Conservation (phyloP, 768 basidiomycete species). For the Kwoniella sp. region DNA sequence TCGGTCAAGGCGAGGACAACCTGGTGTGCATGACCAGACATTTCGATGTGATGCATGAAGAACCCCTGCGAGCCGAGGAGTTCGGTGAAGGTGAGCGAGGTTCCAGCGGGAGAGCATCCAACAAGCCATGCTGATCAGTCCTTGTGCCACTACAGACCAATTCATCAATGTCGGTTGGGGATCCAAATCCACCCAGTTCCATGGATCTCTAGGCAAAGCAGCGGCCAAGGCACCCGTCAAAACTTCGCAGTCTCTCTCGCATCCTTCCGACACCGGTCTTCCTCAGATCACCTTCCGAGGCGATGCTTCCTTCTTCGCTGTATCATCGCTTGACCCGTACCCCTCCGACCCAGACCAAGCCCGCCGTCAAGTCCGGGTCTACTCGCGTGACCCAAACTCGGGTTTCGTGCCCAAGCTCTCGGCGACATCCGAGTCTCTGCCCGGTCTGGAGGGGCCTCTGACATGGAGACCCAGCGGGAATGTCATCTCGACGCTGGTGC, state of each 20-base stretch:
- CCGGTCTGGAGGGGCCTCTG: slow-evolving; percentile 73
- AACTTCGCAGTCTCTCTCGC: slow-evolving; percentile 53
- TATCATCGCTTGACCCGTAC: slow-evolving; percentile 65
- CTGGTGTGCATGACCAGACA: slow-evolving; percentile 81
- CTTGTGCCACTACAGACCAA: slow-evolving; percentile 56
- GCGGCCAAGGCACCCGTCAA: slow-evolving; percentile 60
- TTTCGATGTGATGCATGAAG: slow-evolving; percentile 83
- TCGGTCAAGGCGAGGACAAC: slow-evolving; percentile 61
- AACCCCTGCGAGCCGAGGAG: slow-evolving; percentile 63
- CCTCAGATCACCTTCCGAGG: slow-evolving; percentile 90
- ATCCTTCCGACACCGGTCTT: slow-evolving; percentile 65
- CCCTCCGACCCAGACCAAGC: slow-evolving; percentile 34
- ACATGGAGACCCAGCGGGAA: slow-evolving; percentile 87
- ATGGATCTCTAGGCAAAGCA: slow-evolving; percentile 85
- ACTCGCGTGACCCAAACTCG: slow-evolving; percentile 62
- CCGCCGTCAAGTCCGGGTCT: slow-evolving; percentile 65
- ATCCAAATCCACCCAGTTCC: slow-evolving; percentile 92
- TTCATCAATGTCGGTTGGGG: slow-evolving; percentile 98
- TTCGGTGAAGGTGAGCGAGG: slow-evolving; percentile 77
- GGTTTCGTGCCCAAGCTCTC: slow-evolving; percentile 55
- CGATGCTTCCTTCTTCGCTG: slow-evolving; percentile 80
- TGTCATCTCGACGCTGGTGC: slow-evolving; percentile 73
- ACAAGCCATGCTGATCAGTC: not conserved
- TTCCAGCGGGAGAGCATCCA: too few relatives aligned
- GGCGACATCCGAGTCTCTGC: slow-evolving; percentile 75